Evolutionary conservation across 73 alveolate species (phyloP).

Genomic region (Uronychia binucleata): DNA sequence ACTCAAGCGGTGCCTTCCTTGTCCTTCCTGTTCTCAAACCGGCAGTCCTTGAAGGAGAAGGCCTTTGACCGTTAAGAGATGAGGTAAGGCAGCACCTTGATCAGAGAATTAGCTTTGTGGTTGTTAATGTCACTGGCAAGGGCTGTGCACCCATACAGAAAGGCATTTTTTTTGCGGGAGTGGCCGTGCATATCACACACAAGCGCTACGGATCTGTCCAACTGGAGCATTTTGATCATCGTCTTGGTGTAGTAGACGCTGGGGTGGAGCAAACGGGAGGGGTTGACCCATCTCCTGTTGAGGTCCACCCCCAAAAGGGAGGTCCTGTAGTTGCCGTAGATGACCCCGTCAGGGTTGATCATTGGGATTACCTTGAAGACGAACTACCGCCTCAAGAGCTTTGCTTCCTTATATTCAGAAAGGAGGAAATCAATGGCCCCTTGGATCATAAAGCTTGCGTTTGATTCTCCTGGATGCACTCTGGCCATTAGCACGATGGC

Average conservation of each 20-base stretch:
- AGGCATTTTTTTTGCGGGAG: constrained; percentile 50
- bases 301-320: constrained; percentile 90
- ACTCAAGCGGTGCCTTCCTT: constrained; percentile 60
- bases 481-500: constrained; percentile 67
- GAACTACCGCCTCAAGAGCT: constrained; percentile 73
- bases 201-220: constrained; percentile 68
- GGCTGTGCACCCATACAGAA: constrained; percentile 61
- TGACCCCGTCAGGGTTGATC: constrained; percentile 91
- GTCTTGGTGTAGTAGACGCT: constrained; percentile 72
- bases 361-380: constrained; percentile 90
- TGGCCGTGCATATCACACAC: constrained; percentile 90
- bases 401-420: constrained; percentile 77
- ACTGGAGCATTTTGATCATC: constrained; percentile 42
- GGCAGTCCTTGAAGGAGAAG: constrained; percentile 51
- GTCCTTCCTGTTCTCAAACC: constrained; percentile 43
- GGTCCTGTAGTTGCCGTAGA: constrained; percentile 89
- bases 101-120: constrained; percentile 32
- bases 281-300: constrained; percentile 92
- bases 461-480: constrained; percentile 95
- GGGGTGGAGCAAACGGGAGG: constrained; percentile 88
- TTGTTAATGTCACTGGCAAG: not conserved
- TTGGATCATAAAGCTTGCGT: constrained; percentile 79
- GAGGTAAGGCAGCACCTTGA: constrained; percentile 41
- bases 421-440: constrained; percentile 87
- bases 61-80: constrained; percentile 10